Evolutionary conservation across 192 early-diverging fungal genomes (phyloP).

Genomic region (Spizellomyces punctatus): DNA sequence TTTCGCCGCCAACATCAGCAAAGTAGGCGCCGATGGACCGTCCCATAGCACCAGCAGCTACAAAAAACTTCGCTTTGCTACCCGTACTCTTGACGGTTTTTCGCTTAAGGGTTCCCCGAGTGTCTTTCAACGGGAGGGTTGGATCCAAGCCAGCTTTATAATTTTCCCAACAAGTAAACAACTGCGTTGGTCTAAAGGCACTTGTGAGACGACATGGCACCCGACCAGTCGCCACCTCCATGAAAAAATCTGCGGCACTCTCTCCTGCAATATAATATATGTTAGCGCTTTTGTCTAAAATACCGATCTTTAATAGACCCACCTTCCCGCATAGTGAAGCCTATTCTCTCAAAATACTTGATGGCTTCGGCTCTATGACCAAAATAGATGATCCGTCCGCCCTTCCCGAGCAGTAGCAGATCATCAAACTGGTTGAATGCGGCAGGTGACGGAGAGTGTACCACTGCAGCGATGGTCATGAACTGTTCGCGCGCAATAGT

Average conservation of each 20-base stretch:
- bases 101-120: neutral
- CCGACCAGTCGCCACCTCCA: constrained; percentile 66
- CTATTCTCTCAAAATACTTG: constrained; percentile 56
- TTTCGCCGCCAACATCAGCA: constrained; percentile 27
- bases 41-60: neutral
- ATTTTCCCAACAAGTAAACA: constrained; percentile 50
- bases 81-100: neutral
- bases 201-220: constrained; percentile 42
- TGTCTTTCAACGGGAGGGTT: neutral
- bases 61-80: neutral
- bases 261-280: constrained; percentile 31
- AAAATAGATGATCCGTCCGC: constrained; percentile 65
- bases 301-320: neutral
- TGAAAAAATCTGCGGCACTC: constrained; percentile 63
- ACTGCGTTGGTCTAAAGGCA: constrained; percentile 44
- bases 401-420: constrained; percentile 70
- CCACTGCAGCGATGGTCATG: constrained; percentile 71
- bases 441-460: constrained; percentile 68
- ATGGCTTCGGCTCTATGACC: constrained; percentile 56
- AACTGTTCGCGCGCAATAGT: constrained; percentile 60
- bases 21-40: neutral
- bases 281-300: neutral
- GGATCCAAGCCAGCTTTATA: constrained; percentile 4
- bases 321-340: constrained; percentile 26
- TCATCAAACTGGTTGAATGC: constrained; percentile 74